Percentiles rank a stretch among this genome's conserved stretches.
These are phyloP conservation scores for Alloteropsis semialata DNA, from an alignment of 176 grass and related monocot species.

Conservation along the genomic window DNA sequence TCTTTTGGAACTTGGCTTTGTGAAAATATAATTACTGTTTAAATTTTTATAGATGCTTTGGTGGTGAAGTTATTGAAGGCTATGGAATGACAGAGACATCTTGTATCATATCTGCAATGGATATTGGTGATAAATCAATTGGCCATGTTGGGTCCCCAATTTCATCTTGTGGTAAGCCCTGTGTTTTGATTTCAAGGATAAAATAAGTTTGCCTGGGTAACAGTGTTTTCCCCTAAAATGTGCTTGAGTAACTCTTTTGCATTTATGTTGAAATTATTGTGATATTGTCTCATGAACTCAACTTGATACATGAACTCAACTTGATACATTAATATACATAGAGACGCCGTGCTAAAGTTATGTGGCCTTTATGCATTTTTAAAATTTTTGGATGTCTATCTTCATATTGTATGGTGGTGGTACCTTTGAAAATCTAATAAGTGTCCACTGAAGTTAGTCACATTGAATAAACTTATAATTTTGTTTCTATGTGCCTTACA, in stretches of 20 bases:
- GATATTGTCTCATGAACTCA: not conserved
- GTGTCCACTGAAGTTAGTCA: too few relatives aligned
- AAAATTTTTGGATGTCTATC: not conserved
- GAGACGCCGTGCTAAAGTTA: not conserved
- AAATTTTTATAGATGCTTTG: conserved; percentile 70
- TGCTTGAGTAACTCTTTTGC: too few relatives aligned
- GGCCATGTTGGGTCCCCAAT: conserved; percentile 97
- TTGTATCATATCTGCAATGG: conserved; percentile 77
- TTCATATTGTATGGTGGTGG: not conserved
- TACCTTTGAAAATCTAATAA: not conserved
- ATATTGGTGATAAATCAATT: conserved; percentile 56
- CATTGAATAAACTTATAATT: too few relatives aligned
- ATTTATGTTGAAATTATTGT: conserved; percentile 8
- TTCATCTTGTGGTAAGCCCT: conserved; percentile 73
- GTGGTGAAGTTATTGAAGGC: conserved; percentile 77
- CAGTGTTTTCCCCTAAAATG: too few relatives aligned
- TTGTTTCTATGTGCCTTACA: too few relatives aligned
- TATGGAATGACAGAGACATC: conserved; percentile 99
- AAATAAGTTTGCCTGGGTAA: not conserved
- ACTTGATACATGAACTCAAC: not conserved
- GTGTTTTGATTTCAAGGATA: conserved; percentile 13
- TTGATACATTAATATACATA: not conserved
- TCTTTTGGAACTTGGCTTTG: conserved; percentile 27
- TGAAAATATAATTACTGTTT: not conserved
- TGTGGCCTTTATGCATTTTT: too few relatives aligned